Percentiles rank a stretch among this genome's conserved stretches.
Evolutionary conservation across 2,329 filamentous ascomycete genomes (phyloP).

Genomic region (Ophiosphaerella narmari): DNA sequence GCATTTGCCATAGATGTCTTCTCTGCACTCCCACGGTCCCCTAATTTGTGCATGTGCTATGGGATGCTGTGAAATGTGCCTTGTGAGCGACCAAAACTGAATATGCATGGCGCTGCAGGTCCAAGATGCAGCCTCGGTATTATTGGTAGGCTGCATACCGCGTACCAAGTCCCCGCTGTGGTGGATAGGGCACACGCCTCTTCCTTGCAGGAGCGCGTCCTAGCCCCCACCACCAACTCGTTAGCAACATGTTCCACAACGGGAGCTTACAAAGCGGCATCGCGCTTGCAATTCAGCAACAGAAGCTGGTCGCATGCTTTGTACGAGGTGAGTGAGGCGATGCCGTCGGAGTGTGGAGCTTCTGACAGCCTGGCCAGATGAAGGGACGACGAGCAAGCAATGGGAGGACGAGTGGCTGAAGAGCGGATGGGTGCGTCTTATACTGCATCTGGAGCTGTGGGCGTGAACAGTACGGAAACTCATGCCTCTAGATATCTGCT

Average conservation of each 20-base stretch:
- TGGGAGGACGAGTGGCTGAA: slow-evolving; percentile 75
- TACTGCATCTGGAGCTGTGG: not conserved
- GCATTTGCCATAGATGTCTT: slow-evolving; percentile 38
- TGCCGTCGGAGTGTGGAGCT: slow-evolving; percentile 14
- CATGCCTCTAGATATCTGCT: slow-evolving; percentile 43
- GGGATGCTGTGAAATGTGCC: not conserved
- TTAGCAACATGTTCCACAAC: slow-evolving; percentile 73
- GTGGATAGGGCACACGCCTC: slow-evolving; percentile 3
- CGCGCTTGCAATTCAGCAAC: slow-evolving; percentile 70
- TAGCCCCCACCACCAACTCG: slow-evolving; percentile 15
- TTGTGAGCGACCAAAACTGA: not conserved
- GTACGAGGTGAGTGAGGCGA: slow-evolving; percentile 64
- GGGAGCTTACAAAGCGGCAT: slow-evolving; percentile 84
- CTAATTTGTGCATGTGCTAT: not conserved
- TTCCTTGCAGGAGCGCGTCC: slow-evolving; percentile 19
- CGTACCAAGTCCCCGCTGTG: slow-evolving; percentile 10
- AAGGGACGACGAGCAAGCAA: slow-evolving; percentile 66
- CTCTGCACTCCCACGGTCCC: slow-evolving; percentile 1
- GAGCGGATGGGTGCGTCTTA: slow-evolving; percentile 40
- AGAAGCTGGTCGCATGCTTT: slow-evolving; percentile 83
- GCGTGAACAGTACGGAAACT: not conserved
- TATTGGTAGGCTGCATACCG: not conserved
- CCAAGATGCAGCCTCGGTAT: slow-evolving; percentile 11
- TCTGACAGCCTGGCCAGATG: slow-evolving; percentile 58
- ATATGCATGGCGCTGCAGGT: not conserved